Conservation (phyloP, 371 early-diverging fungal genomes). For the Syncephalastrum sp. region DNA sequence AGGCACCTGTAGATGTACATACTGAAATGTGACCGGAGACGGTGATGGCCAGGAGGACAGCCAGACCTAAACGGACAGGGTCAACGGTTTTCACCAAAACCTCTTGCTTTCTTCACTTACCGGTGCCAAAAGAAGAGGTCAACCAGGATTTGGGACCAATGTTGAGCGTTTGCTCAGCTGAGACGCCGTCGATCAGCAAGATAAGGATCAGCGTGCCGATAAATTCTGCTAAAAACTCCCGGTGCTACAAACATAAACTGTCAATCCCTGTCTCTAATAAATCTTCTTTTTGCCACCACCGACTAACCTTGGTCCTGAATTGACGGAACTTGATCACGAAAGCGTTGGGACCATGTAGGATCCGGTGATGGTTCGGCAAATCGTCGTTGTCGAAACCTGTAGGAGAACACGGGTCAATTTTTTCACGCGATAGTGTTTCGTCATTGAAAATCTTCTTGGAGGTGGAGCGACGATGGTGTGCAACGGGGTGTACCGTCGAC, state of each 20-base stretch:
- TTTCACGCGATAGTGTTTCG: conserved; percentile 6
- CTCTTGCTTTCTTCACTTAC: conserved; percentile 13
- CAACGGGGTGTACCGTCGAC: no score
- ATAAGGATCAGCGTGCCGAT: conserved; percentile 76
- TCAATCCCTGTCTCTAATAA: background rate
- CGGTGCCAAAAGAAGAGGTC: conserved; percentile 40
- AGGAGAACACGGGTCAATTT: no score
- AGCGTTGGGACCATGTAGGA: conserved; percentile 7
- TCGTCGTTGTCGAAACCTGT: conserved; percentile 7
- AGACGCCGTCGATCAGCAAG: conserved; percentile 66
- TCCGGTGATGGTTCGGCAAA: background rate
- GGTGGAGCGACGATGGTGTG: background rate
- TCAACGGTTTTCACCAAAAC: background rate
- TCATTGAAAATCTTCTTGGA: conserved; percentile 8
- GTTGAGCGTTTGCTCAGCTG: conserved; percentile 52
- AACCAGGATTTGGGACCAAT: conserved; percentile 38
- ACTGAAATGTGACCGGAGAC: conserved; percentile 75
- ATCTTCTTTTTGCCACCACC: background rate
- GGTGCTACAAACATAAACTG: conserved; percentile 13
- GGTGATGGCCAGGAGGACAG: conserved; percentile 52
- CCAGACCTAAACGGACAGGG: conserved; percentile 23
- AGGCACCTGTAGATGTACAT: conserved; percentile 17
- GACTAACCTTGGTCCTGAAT: conserved; percentile 10
- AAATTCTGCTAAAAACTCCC: conserved; percentile 81
- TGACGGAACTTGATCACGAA: conserved; percentile 9